phyloP scores from a whole-genome alignment of 192 early-diverging fungal genomes.

The Entomortierella beljakovae region DNA sequence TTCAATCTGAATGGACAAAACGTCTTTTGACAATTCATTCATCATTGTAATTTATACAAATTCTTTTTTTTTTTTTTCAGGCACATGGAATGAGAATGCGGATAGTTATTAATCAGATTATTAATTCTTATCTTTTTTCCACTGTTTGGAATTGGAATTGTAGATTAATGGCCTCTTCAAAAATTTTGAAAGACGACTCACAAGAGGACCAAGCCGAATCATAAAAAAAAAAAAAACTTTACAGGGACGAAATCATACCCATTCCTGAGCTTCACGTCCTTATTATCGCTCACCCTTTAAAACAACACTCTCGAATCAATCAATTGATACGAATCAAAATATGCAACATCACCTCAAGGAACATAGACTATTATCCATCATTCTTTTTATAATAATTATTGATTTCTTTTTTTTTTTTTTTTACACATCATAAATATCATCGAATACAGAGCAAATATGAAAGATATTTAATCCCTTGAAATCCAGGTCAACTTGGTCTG shows the following conservation, averaged over 20 bases:
- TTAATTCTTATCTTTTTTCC: neutral
- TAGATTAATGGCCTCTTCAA: conserved; percentile 37
- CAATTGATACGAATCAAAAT: too few relatives aligned
- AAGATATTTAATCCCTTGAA: conserved; percentile 23
- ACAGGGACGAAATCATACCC: too few relatives aligned
- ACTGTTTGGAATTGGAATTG: neutral
- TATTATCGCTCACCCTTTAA: too few relatives aligned
- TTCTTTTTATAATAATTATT: neutral
- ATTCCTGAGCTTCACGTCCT: too few relatives aligned
- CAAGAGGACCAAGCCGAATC: conserved; percentile 9
- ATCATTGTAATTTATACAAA: conserved; percentile 11
- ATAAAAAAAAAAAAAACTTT: too few relatives aligned
- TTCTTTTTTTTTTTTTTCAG: neutral
- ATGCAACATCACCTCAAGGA: too few relatives aligned
- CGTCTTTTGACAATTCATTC: conserved; percentile 24
- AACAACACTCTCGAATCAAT: too few relatives aligned
- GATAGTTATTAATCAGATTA: neutral
- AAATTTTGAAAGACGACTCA: conserved; percentile 18
- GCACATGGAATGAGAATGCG: too few relatives aligned
- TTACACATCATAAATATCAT: neutral
- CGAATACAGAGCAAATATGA: neutral
- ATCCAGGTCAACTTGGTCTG: conserved; percentile 63
- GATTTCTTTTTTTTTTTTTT: neutral
- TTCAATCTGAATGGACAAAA: conserved; percentile 48
- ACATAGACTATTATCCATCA: too few relatives aligned